A percentile compares a stretch with the other conserved stretches of the same genome.
Conservation (phyloP, 306 rosid species). For the Trifolium fragiferum region DNA sequence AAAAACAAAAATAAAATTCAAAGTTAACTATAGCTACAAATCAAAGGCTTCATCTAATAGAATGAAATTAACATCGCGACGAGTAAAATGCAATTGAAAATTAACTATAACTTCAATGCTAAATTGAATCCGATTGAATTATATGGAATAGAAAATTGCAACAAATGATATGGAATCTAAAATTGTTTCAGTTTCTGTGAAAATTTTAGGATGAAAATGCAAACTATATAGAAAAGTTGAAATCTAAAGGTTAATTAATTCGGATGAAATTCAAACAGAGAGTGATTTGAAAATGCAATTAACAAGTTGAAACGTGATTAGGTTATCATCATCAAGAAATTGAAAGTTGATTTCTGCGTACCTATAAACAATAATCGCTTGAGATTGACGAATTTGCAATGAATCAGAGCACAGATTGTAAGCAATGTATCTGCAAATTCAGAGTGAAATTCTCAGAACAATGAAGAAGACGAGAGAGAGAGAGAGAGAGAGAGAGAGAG, state of each 20-base stretch:
- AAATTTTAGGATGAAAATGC: neutral
- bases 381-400: neutral
- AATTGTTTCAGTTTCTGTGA: too few relatives aligned
- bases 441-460: neutral
- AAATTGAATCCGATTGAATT: too few relatives aligned
- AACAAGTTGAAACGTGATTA: neutral
- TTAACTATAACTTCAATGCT: too few relatives aligned
- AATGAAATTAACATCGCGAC: neutral
- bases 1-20: neutral
- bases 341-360: neutral
- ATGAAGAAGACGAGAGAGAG: neutral
- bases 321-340: neutral
- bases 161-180: neutral
- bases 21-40: neutral
- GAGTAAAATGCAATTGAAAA: neutral
- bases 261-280: neutral
- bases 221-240: neutral
- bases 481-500: neutral
- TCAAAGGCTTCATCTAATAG: neutral
- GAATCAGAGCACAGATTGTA: constrained; percentile 13
- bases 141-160: neutral
- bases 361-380: neutral
- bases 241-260: neutral
- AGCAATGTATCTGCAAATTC: constrained; percentile 13
- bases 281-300: neutral